phyloP scores from a whole-genome alignment of 148 eudicot species.

The Vaccinium vitisidaea region DNA sequence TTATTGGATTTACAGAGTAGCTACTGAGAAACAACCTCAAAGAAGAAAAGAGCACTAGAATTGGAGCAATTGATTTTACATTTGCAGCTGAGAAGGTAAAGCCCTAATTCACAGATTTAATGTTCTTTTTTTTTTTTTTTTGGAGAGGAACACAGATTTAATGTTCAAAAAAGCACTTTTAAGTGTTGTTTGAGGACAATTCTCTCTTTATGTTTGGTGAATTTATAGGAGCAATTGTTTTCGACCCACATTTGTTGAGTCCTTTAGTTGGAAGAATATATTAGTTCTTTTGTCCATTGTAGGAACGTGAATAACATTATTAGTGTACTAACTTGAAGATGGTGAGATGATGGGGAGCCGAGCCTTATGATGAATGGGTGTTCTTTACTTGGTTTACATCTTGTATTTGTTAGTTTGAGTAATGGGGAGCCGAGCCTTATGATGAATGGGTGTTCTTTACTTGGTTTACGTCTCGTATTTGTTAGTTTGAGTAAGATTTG shows the following conservation, averaged over 20 bases:
- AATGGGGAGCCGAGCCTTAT: background rate
- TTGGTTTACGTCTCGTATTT: background rate
- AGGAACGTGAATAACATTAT: background rate
- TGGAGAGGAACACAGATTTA: too few species aligned
- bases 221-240: background rate
- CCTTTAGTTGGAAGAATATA: too few species aligned
- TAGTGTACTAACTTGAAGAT: background rate
- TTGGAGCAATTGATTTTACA: background rate
- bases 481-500: background rate
- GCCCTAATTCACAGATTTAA: background rate
- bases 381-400: background rate
- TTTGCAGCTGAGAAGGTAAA: slow-evolving; percentile 17
- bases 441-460: background rate
- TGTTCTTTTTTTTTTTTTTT: background rate
- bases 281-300: too few species aligned
- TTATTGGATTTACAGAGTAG: slow-evolving; percentile 71
- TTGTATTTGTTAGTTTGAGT: background rate
- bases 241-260: background rate
- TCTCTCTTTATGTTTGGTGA: background rate
- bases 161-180: too few species aligned
- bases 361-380: background rate
- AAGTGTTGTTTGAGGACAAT: background rate
- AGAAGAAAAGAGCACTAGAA: slow-evolving; percentile 50
- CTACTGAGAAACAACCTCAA: slow-evolving; percentile 55
- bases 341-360: background rate